Percentiles rank a stretch among this genome's conserved stretches.
These are phyloP conservation scores for Hanseniaspora sp. DNA, from an alignment of 1,139 yeast genomes.

Conservation along the genomic window DNA sequence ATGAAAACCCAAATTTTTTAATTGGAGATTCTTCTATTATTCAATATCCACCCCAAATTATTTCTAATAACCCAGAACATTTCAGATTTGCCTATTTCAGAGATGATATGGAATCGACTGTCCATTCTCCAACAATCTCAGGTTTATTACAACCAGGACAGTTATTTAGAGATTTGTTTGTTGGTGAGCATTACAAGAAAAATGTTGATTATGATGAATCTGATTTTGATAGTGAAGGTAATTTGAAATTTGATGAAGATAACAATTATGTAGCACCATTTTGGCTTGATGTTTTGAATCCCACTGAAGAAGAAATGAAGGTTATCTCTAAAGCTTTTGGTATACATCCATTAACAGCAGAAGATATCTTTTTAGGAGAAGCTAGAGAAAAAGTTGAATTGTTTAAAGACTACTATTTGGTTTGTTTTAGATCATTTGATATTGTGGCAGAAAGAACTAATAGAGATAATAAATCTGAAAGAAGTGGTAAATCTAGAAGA, in stretches of 20 bases:
- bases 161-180: conserved; percentile 41
- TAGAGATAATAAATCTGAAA: conserved; percentile 15
- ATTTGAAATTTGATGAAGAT: conserved; percentile 18
- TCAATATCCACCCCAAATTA: conserved; percentile 34
- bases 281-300: conserved; percentile 88
- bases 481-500: conserved; percentile 13
- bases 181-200: conserved; percentile 29
- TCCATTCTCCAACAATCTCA: conserved; percentile 80
- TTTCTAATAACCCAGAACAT: conserved; percentile 37
- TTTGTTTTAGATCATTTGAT: conserved; percentile 88
- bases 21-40: conserved; percentile 19
- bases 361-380: conserved; percentile 87
- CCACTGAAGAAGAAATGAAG: conserved; percentile 95
- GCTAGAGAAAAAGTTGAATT: conserved; percentile 91
- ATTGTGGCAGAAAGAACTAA: conserved; percentile 53
- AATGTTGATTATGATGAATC: conserved; percentile 21
- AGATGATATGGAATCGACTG: conserved; percentile 76
- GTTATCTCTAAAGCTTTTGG: conserved; percentile 83
- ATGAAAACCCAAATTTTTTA: conserved; percentile 9
- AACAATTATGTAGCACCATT: conserved; percentile 43
- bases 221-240: conserved; percentile 20
- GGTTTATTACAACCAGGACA: conserved; percentile 58
- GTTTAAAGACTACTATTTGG: conserved; percentile 78
- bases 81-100: conserved; percentile 81
- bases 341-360: conserved; percentile 90